Base-by-base conservation (phyloP, 345 rosid species). In the Rubroshorea leprosula region DNA sequence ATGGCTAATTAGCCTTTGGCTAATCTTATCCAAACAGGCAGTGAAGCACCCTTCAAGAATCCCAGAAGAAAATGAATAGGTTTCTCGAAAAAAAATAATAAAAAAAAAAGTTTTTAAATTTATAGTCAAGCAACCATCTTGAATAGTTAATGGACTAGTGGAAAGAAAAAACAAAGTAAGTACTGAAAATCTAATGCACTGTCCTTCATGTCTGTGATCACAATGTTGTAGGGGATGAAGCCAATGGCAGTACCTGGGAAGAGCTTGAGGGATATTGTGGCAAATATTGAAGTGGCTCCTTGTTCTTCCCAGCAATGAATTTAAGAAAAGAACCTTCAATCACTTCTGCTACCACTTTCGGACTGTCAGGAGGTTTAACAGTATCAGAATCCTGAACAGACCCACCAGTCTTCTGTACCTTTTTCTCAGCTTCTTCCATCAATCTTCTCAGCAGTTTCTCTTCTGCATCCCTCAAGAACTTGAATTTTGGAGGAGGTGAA, bases 391-490 rank as follows among this genome's bases (percentile, higher is more conserved):
- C 74, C 57, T 68, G 67, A 63, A 50, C 43, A 24, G 68, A 61
- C 61, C 15, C 64, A 5, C 69, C 60, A 29, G 58, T 65, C 23
- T 48, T 60, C 6, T 68, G 43, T 41, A 26, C 70, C 64, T 56
- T 73, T 44, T 64, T 72, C 70, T 73, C 81, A 25, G 82, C 76
- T 66, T 86, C 90, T 58, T 80, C 81, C 61, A 68, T 68, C 67
- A 89, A n/a, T 73, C 68, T 82, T 70, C 65, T 82, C 14, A 74
- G 62, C 47, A 89, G 63, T 58, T 93, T 89, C 74, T 85, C 97
- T 68, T 93, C 97, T 7, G 97, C 99, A 57, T 85, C 96, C 59
- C 97, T 83, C 72, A 93, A 60, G 76, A 93, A 93, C 96, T 93
- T 89, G 72, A 93, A 81, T 46, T 76, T 93, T 5, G 97, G 96